These are phyloP conservation scores for Hirschfeldia incana DNA, from an alignment of 345 rosid genomes.

Conservation along the genomic window DNA sequence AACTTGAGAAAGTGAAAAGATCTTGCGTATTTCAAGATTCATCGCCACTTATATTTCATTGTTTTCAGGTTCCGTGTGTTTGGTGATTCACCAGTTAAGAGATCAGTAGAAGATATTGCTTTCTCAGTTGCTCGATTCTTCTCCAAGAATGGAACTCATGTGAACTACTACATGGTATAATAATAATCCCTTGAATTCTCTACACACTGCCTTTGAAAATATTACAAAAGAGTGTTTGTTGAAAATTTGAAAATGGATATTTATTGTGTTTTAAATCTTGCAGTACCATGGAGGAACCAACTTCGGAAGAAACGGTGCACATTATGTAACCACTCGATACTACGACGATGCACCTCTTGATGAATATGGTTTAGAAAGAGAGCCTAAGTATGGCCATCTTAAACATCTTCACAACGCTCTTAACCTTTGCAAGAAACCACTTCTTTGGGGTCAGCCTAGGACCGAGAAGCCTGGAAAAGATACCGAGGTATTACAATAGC, in stretches of 20 bases:
- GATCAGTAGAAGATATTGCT: constrained; percentile 83
- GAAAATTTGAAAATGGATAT: not conserved
- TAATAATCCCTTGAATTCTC: not conserved
- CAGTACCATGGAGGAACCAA: constrained; percentile 98
- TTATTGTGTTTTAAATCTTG: constrained; percentile 16
- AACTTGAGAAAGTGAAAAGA: not conserved
- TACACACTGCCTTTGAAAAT: not conserved
- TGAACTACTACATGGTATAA: constrained; percentile 90
- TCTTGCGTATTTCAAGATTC: not conserved
- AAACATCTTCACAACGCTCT: constrained; percentile 79
- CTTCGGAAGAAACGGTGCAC: constrained; percentile 71
- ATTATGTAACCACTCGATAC: constrained; percentile 83
- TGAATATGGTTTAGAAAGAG: constrained; percentile 75
- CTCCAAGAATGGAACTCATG: constrained; percentile 77
- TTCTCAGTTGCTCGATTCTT: constrained; percentile 78
- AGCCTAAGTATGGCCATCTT: constrained; percentile 87
- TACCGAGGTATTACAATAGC: constrained; percentile 55
- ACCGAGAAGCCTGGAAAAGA: constrained; percentile 37
- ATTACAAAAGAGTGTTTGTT: not conserved
- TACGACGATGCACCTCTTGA: constrained; percentile 97
- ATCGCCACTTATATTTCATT: not conserved
- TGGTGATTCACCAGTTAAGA: constrained; percentile 54
- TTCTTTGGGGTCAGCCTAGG: constrained; percentile 59
- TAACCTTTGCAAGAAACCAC: constrained; percentile 64
- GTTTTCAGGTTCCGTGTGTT: constrained; percentile 54